Conservation (phyloP, 2,329 filamentous ascomycete species). For the Pestalotiopsis sp. region DNA sequence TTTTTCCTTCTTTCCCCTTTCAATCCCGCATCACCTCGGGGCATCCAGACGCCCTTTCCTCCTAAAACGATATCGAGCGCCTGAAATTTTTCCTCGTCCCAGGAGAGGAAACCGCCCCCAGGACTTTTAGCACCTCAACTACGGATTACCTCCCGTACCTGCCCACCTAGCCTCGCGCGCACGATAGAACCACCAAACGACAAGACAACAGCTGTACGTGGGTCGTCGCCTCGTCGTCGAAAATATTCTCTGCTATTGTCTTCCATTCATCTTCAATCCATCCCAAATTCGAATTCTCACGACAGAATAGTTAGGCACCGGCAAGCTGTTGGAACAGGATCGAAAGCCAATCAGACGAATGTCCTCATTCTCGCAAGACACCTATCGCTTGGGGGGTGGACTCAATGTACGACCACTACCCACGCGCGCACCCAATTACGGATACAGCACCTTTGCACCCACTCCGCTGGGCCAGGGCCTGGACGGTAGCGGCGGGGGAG, state of each 20-base stretch:
- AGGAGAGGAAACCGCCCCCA: no score
- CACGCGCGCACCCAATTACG: no score
- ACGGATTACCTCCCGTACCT: no score
- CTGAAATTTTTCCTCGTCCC: no score
- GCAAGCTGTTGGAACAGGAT: constrained; percentile 28
- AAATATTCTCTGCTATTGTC: background rate
- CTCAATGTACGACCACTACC: constrained; percentile 18
- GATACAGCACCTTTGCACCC: constrained; percentile 26
- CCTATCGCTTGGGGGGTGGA: constrained; percentile 25
- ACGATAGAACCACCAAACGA: no score
- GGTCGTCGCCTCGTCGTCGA: no score
- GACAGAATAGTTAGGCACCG: constrained; percentile 23
- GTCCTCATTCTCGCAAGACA: no score
- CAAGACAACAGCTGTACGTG: no score
- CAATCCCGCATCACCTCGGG: background rate
- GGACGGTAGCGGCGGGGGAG: constrained; percentile 23
- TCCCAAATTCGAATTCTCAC: constrained; percentile 17
- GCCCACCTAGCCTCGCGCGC: no score
- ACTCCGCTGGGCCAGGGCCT: constrained; percentile 30
- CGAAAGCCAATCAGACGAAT: no score
- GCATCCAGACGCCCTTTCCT: background rate
- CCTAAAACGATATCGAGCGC: background rate
- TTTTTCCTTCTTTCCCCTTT: background rate
- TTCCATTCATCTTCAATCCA: constrained; percentile 20
- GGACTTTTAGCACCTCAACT: no score